These are phyloP conservation scores for Tilletia caries DNA, from an alignment of 1,284 basidiomycete genomes.

Conservation along the genomic window DNA sequence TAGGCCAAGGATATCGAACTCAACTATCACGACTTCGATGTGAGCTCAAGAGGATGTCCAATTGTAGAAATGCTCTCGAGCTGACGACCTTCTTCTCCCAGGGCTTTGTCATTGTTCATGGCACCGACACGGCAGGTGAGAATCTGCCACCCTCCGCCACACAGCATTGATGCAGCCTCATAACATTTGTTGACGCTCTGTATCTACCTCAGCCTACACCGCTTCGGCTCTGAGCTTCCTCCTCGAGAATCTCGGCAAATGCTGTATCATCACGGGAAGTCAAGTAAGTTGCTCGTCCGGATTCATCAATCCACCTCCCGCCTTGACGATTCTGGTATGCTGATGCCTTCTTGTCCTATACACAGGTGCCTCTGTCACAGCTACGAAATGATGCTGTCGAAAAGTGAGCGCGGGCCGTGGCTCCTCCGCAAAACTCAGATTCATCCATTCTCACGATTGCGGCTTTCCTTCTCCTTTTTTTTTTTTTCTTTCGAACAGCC, in stretches of 20 bases:
- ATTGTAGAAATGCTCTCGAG: too few species aligned
- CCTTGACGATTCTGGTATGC: too few species aligned
- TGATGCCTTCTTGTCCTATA: too few species aligned
- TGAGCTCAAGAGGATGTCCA: background rate
- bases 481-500: slow-evolving; percentile 1
- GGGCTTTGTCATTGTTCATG: slow-evolving; percentile 83
- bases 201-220: slow-evolving; percentile 64
- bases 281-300: slow-evolving; percentile 43
- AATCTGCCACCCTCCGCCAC: slow-evolving; percentile 14
- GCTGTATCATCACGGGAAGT: slow-evolving; percentile 79
- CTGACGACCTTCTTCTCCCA: background rate
- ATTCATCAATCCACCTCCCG: too few species aligned
- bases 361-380: slow-evolving; percentile 77
- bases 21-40: slow-evolving; percentile 75
- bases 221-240: slow-evolving; percentile 82
- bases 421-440: too few species aligned
- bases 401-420: slow-evolving; percentile 21
- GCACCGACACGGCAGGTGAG: slow-evolving; percentile 63
- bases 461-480: background rate
- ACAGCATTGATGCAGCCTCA: background rate
- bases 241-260: slow-evolving; percentile 84
- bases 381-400: slow-evolving; percentile 71
- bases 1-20: slow-evolving; percentile 70
- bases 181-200: too few species aligned
- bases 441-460: background rate